Base-by-base conservation (phyloP, 306 rosid species). In the Bauhinia variegata region DNA sequence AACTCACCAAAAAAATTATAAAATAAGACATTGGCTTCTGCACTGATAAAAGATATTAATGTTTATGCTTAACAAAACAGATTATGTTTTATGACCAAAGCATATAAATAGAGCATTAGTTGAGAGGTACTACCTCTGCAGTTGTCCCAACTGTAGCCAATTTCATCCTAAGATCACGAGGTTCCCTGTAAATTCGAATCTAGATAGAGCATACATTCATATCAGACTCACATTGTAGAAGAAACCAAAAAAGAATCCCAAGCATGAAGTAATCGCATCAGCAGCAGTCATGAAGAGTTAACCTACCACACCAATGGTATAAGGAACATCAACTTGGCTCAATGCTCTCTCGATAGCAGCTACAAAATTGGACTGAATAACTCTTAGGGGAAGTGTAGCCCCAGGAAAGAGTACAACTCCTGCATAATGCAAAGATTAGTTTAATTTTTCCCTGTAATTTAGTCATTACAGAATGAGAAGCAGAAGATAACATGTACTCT, bases 391-490 rank as follows among this genome's bases (percentile, higher is more conserved):
- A 71, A 93, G 91, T 28, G 92, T 88, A 1, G 97, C 97, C 65
- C 86, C 97, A 0, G 99, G 99, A 64, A 93, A 93, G 61, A 90
- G 82, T 59, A 93, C 99, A 85, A 93, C 92, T 38, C 99, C 99
- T 93, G 84, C 69, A 77, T n/a, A 75, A 39, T 61, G 43, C 65
- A 77, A 34, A 32, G 3, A 59, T 31, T 46, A 60, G 68, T 54
- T 63, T 31, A 61, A 75, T 67, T 55, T 54, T 63, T 42, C 58
- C 74, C 33, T 18, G 5, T 37, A 14, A 15, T 34, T 49, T 41
- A 31, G n/a, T 7, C 19, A 48, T 37, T n/a, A 13, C 12, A 31
- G 23, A 60, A 47, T 12, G 60, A 67, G 18, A 58, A 65, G 15
- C 30, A 28, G 33, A 68, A 28, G 33, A 68, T 42, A 63, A 57